Conservation (phyloP, 2,329 filamentous ascomycete species). For the Mycocentrospora acerina region DNA sequence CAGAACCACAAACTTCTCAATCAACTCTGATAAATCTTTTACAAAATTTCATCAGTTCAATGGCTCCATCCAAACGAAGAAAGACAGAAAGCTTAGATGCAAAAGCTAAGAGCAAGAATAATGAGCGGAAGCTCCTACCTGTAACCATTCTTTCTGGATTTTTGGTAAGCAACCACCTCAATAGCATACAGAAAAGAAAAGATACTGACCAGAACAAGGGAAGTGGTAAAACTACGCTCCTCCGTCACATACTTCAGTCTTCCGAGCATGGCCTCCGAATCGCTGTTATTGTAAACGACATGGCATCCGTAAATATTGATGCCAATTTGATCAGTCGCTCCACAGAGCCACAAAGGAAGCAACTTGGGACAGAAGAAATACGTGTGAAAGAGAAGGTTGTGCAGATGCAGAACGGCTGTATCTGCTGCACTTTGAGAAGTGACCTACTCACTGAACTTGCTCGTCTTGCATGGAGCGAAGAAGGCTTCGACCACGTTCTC, state of each 20-base stretch:
- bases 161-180: conserved; percentile 42
- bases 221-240: conserved; percentile 69
- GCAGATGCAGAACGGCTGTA: conserved; percentile 70
- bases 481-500: conserved; percentile 69
- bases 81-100: conserved; percentile 12
- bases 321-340: conserved; percentile 59
- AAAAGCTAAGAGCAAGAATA: conserved; percentile 11
- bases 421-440: conserved; percentile 73
- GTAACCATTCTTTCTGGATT: conserved; percentile 65
- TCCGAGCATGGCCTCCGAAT: conserved; percentile 66
- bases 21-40: not conserved
- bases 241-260: conserved; percentile 67
- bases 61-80: conserved; percentile 23
- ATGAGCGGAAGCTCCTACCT: conserved; percentile 47
- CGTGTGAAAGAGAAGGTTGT: conserved; percentile 66
- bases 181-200: not conserved
- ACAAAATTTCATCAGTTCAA: conserved; percentile 4
- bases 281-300: conserved; percentile 73
- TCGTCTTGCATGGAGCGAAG: conserved; percentile 58
- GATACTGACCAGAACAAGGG: conserved; percentile 50
- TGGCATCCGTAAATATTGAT: conserved; percentile 63
- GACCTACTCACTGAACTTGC: conserved; percentile 71
- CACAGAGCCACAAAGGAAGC: conserved; percentile 35
- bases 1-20: not conserved
- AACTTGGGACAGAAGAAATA: conserved; percentile 40